Evolutionary conservation across 768 basidiomycete species (phyloP), one percentile per base, ranked within the genome.

Genomic region (Collybia mongolica): DNA sequence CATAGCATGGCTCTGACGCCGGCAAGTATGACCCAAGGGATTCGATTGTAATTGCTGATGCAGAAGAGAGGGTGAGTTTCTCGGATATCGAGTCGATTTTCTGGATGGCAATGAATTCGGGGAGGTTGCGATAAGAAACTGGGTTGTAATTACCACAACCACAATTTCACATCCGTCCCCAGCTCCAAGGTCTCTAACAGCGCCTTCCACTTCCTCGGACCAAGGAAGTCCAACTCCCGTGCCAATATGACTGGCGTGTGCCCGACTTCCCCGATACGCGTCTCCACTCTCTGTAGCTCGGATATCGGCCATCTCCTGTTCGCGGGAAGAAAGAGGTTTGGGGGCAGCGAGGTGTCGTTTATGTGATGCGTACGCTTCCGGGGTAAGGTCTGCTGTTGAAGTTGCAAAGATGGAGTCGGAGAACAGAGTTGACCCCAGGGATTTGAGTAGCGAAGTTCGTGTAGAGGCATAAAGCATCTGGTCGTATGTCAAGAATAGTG

Each of bases 381-480:
- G 71, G 3, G 82, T 84, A 46, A 88, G 58, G 56, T 91, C 86
- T 11, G 68, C 71, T 63, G 83, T 88, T 46, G 79, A 76, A 0
- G 88, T 91, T 1, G 91, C 91, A 60, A 89, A 91, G n/a, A 94
- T 69, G 32, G 79, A 76, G 63, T 89, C 84, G 2, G 77, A 77
- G 66, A 93, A 90, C 26, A 80, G 65, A 15, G 81, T 72, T 2
- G 92, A 84, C 39, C 90, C 90, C 3, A 95, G 75, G n/a, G 77
- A 72, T 64, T 81, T 90, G 23, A 83, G 74, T 18, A 94, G 75
- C 15, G 83, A 75, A 19, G 75, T 73, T 39, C 90, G 82, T 1
- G 86, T 85, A 2, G 92, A 86, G 18, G 93, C 90, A 66, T 93
- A 94, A 28, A 95, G 73, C 91, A 93, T 95, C 90, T 93, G 49